Percentiles rank a stretch among this genome's conserved stretches.
These are phyloP conservation scores for Fusarium liriodendri DNA, from an alignment of 2,329 filamentous ascomycete species.

Conservation along the genomic window DNA sequence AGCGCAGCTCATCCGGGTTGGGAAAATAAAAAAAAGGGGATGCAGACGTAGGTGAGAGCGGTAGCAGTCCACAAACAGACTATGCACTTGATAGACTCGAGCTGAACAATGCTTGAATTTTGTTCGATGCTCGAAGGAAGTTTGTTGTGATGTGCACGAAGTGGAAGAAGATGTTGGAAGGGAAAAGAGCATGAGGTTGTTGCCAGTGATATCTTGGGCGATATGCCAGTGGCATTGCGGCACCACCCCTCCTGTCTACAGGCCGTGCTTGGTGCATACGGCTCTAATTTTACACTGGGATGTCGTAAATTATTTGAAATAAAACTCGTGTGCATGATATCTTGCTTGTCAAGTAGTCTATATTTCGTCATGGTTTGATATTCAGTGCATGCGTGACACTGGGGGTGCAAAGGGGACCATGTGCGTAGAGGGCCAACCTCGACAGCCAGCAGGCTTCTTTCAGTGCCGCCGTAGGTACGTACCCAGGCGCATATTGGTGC, in stretches of 20 bases:
- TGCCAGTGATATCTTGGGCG: not conserved
- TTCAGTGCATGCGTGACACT: not conserved
- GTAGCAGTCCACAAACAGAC: not conserved
- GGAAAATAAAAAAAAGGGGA: not conserved
- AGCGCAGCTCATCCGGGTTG: not conserved
- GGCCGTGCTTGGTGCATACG: not conserved
- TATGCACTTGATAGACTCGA: not conserved
- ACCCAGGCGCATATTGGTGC: not conserved
- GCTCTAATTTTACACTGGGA: not conserved
- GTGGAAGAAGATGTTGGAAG: not conserved
- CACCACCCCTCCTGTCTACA: not conserved
- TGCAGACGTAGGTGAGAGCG: not conserved
- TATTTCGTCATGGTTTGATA: not conserved
- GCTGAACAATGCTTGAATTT: not conserved
- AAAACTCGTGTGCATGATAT: not conserved
- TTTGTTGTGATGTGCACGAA: not conserved
- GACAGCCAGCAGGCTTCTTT: not conserved
- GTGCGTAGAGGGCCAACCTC: not conserved
- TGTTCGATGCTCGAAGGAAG: not conserved
- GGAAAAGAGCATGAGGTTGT: not conserved
- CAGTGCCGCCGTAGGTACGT: not conserved
- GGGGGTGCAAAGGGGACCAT: not conserved
- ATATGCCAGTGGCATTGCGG: not conserved
- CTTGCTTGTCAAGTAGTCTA: not conserved
- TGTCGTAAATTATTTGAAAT: not conserved